Evolutionary conservation across 1,284 basidiomycete genomes (phyloP).

Genomic region (Moesziomyces parantarcticus): DNA sequence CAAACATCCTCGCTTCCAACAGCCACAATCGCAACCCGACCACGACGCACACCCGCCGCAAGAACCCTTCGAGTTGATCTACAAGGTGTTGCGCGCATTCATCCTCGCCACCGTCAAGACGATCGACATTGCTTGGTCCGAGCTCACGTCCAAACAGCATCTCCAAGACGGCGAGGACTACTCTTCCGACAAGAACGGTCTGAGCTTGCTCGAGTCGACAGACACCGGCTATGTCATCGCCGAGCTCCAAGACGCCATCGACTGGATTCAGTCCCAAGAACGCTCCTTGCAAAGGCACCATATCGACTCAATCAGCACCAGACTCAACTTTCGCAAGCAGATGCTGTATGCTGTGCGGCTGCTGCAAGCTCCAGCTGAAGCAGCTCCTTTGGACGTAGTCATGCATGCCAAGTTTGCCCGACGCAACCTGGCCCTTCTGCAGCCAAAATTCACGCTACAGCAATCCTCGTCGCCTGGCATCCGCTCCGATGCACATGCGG

Average conservation of each 20-base stretch:
- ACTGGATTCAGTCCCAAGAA: slow-evolving; percentile 70
- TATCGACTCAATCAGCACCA: slow-evolving; percentile 22
- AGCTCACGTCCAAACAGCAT: slow-evolving; percentile 70
- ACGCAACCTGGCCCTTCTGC: slow-evolving; percentile 20
- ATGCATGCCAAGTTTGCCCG: slow-evolving; percentile 47
- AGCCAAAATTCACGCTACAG: no score
- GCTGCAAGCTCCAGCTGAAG: slow-evolving; percentile 22
- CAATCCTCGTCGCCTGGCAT: background rate
- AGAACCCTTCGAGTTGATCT: slow-evolving; percentile 72
- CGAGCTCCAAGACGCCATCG: slow-evolving; percentile 74
- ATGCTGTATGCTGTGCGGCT: slow-evolving; percentile 34
- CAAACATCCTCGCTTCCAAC: slow-evolving; percentile 56
- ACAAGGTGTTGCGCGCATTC: slow-evolving; percentile 77
- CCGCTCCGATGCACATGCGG: background rate
- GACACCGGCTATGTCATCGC: slow-evolving; percentile 74
- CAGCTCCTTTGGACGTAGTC: slow-evolving; percentile 36
- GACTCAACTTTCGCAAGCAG: slow-evolving; percentile 44
- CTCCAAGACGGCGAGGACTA: slow-evolving; percentile 77
- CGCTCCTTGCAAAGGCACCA: background rate
- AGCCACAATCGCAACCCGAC: slow-evolving; percentile 63
- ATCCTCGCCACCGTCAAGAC: slow-evolving; percentile 82
- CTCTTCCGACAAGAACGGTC: slow-evolving; percentile 85
- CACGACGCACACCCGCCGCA: slow-evolving; percentile 32
- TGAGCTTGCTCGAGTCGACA: slow-evolving; percentile 79
- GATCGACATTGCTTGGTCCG: slow-evolving; percentile 83